phyloP scores from a whole-genome alignment of 2,329 filamentous ascomycete genomes.

The Fusarium vanettenii region DNA sequence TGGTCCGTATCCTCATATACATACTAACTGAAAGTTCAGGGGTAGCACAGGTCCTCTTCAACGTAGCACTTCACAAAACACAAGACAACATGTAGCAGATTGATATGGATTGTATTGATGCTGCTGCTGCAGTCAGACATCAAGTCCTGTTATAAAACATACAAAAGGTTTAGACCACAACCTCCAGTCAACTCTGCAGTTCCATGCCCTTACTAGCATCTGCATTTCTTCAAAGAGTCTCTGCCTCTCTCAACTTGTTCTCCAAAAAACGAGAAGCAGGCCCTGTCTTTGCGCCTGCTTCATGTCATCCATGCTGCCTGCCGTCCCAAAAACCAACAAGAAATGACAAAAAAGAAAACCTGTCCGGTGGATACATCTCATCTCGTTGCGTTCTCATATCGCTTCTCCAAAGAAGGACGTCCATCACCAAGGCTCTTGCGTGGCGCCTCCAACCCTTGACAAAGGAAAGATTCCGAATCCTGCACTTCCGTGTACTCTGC shows the following conservation, averaged over 20 bases:
- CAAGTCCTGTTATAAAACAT: conserved; percentile 37
- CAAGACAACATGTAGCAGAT: background rate
- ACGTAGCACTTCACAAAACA: background rate
- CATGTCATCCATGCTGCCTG: conserved; percentile 22
- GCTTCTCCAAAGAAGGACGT: conserved; percentile 12
- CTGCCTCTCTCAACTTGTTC: conserved; percentile 21
- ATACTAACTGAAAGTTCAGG: background rate
- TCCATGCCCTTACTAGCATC: conserved; percentile 4
- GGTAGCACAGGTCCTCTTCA: background rate
- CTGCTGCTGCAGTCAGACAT: conserved; percentile 16
- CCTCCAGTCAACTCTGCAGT: conserved; percentile 16
- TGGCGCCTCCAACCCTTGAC: conserved; percentile 14
- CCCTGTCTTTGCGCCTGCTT: conserved; percentile 5
- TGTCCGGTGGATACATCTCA: conserved; percentile 20
- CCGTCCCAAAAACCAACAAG: conserved; percentile 15
- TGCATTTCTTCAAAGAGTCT: background rate
- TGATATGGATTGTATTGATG: conserved; percentile 20
- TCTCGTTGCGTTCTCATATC: conserved; percentile 28
- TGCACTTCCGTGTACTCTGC: conserved; percentile 11
- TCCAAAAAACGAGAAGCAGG: conserved; percentile 33
- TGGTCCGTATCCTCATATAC: background rate
- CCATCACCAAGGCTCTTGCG: conserved; percentile 8
- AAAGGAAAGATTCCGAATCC: conserved; percentile 35
- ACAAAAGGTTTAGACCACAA: conserved; percentile 19
- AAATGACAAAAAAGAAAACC: conserved; percentile 25